Conservation (phyloP, 108 stramenopile species). For the Fragilariopsis cylindrus region DNA sequence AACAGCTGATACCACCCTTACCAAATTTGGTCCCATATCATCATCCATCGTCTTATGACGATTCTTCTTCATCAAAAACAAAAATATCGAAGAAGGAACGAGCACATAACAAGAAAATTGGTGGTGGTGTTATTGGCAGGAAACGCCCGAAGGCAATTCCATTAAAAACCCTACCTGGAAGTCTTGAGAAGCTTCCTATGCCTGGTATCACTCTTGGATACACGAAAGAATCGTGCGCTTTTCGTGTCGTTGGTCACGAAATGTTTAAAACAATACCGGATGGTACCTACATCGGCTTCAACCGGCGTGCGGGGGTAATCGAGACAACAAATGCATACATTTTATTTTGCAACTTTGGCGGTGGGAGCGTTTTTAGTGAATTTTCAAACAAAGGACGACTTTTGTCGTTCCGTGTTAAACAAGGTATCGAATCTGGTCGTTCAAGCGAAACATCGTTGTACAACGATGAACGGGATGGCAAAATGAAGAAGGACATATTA, state of each 20-base stretch:
- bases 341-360: constrained; percentile 41
- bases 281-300: constrained; percentile 29
- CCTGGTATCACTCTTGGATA: constrained; percentile 35
- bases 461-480: neutral
- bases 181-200: constrained; percentile 28
- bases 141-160: constrained; percentile 24
- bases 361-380: constrained; percentile 1
- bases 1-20: constrained; percentile 13
- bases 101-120: constrained; percentile 22
- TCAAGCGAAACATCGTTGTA: constrained; percentile 14
- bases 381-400: constrained; percentile 36
- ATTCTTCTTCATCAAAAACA: neutral
- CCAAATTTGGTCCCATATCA: constrained; percentile 22
- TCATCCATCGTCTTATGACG: neutral
- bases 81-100: constrained; percentile 14
- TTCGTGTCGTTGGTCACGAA: constrained; percentile 28
- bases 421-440: constrained; percentile 5
- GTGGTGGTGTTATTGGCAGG: neutral
- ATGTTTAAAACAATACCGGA: constrained; percentile 31
- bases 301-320: constrained; percentile 35
- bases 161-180: constrained; percentile 18
- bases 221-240: constrained; percentile 47
- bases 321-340: constrained; percentile 36
- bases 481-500: constrained; percentile 14
- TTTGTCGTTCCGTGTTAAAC: constrained; percentile 27